Percentiles rank a stretch among this genome's conserved stretches.
Conservation (phyloP, 495 filamentous ascomycete genomes). For the Choiromyces venosus region DNA sequence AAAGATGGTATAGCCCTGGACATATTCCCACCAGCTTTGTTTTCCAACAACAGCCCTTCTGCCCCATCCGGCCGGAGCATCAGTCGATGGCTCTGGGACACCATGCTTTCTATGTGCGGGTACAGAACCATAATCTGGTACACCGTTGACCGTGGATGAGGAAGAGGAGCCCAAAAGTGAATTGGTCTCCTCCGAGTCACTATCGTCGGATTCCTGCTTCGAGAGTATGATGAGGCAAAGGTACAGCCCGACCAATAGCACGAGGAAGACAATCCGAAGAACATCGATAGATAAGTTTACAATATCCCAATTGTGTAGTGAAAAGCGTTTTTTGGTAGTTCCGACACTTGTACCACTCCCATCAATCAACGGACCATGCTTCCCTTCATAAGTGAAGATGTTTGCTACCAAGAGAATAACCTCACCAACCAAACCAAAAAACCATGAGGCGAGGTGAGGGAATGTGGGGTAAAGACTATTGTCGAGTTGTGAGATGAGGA, state of each 20-base stretch:
- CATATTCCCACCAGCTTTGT: conserved; percentile 83
- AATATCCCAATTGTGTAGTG: conserved; percentile 59
- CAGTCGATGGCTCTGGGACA: conserved; percentile 41
- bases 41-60: conserved; percentile 61
- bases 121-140: conserved; percentile 30
- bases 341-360: conserved; percentile 24
- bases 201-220: conserved; percentile 35
- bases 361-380: conserved; percentile 41
- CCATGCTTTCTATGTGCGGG: conserved; percentile 37
- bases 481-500: conserved; percentile 56
- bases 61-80: conserved; percentile 55
- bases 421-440: conserved; percentile 41
- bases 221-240: conserved; percentile 48
- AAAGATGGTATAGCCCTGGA: conserved; percentile 79
- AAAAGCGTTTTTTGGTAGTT: conserved; percentile 41
- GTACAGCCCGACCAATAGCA: conserved; percentile 57
- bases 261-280: conserved; percentile 57
- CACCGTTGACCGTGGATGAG: conserved; percentile 18
- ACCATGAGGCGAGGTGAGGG: conserved; percentile 43
- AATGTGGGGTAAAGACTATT: conserved; percentile 47
- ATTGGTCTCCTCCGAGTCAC: conserved; percentile 52
- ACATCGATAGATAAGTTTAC: conserved; percentile 56
- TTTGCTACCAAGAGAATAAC: conserved; percentile 32
- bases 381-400: conserved; percentile 48
- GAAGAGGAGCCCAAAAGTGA: conserved; percentile 44